phyloP scores from a whole-genome alignment of 1,139 yeast genomes.

The Debaryomycetaceae sp. region DNA sequence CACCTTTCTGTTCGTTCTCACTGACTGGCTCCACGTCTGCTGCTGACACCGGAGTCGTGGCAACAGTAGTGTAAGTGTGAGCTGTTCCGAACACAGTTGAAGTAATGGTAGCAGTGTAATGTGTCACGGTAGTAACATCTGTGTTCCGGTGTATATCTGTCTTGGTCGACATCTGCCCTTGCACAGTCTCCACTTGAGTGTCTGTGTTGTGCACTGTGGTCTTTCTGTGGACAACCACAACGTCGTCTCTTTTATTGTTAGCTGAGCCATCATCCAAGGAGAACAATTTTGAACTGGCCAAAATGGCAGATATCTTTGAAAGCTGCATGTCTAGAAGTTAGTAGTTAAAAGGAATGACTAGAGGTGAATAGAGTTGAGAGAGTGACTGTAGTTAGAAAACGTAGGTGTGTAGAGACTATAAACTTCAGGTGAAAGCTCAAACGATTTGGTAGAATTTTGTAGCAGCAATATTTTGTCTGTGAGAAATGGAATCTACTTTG shows the following conservation, averaged over 20 bases:
- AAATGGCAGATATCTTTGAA: conserved; percentile 23
- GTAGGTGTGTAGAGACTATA: background rate
- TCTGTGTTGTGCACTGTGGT: conserved; percentile 33
- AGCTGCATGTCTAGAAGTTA: conserved; percentile 27
- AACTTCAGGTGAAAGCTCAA: background rate
- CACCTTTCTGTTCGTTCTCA: conserved; percentile 3
- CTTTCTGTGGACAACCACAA: conserved; percentile 33
- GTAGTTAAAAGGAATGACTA: conserved; percentile 18
- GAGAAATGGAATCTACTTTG: background rate
- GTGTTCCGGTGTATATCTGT: conserved; percentile 31
- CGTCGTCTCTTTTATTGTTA: conserved; percentile 22
- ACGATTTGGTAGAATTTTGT: background rate
- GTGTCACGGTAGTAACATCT: conserved; percentile 36
- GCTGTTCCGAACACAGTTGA: conserved; percentile 40
- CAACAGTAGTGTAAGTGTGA: conserved; percentile 37
- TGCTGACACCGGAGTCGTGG: conserved; percentile 28
- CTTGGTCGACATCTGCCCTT: conserved; percentile 27
- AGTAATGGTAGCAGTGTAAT: conserved; percentile 46
- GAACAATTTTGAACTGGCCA: conserved; percentile 20
- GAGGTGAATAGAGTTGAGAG: conserved; percentile 12
- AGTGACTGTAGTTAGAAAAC: conserved; percentile 14
- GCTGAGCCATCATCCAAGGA: conserved; percentile 22
- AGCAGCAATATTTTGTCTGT: background rate
- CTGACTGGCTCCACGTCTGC: conserved; percentile 8
- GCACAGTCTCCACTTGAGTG: conserved; percentile 32